phyloP scores from a whole-genome alignment of 164 flowering plant species.

The Stephania cephalantha region DNA sequence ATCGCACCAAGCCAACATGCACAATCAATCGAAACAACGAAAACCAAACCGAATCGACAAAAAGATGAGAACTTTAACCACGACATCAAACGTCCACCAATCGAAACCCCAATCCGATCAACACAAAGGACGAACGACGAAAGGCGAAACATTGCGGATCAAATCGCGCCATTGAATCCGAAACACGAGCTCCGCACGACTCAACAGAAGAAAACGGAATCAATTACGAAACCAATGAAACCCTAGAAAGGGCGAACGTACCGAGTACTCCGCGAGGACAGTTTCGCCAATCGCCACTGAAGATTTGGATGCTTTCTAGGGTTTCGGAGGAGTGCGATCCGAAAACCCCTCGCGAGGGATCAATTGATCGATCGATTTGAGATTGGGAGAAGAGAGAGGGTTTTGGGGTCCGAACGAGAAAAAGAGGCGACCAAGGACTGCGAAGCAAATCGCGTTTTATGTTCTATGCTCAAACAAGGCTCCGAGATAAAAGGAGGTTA shows the following conservation, averaged over 20 bases:
- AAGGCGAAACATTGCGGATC: background rate
- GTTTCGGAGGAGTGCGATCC: background rate
- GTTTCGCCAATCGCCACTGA: background rate
- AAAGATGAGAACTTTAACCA: background rate
- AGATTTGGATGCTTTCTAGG: background rate
- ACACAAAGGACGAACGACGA: background rate
- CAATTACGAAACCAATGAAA: too few relatives aligned
- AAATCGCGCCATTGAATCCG: background rate
- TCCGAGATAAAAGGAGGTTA: background rate
- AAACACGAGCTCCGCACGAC: too few relatives aligned
- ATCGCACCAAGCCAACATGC: background rate
- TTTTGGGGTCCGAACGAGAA: conserved; percentile 5
- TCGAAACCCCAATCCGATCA: background rate
- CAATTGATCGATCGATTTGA: background rate
- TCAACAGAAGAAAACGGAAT: too few relatives aligned
- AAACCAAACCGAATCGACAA: background rate
- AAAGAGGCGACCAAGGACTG: background rate
- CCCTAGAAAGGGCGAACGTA: background rate
- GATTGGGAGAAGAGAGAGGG: background rate
- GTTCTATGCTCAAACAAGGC: background rate
- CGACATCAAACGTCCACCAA: background rate
- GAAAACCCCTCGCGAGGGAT: background rate
- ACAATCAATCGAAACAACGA: background rate
- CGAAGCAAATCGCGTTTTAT: background rate
- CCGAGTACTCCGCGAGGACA: background rate